phyloP scores from a whole-genome alignment of 1,139 yeast species.

The Scheffersomyces cryptocercus region DNA sequence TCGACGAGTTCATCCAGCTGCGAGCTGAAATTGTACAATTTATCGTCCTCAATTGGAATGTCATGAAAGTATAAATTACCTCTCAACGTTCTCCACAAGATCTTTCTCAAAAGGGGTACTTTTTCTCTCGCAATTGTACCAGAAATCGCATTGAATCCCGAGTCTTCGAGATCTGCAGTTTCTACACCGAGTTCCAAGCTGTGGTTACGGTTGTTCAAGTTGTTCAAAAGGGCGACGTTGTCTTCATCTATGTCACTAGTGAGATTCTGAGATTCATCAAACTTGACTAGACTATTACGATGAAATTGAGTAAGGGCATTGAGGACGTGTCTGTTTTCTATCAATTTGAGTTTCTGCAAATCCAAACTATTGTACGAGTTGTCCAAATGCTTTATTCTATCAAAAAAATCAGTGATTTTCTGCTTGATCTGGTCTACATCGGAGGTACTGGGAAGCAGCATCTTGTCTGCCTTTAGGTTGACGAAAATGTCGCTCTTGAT shows the following conservation, averaged over 20 bases:
- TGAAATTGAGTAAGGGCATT: constrained; percentile 19
- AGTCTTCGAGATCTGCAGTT: constrained; percentile 43
- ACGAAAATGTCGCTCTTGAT: constrained; percentile 14
- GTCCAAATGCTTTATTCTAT: constrained; percentile 22
- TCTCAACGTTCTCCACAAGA: constrained; percentile 56
- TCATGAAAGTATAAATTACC: constrained; percentile 56
- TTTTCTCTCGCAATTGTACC: constrained; percentile 50
- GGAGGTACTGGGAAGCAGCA: constrained; percentile 17
- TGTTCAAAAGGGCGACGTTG: constrained; percentile 34
- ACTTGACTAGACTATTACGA: constrained; percentile 2
- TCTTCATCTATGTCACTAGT: constrained; percentile 30
- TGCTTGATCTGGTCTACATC: constrained; percentile 19
- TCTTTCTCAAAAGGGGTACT: constrained; percentile 48
- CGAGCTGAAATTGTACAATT: constrained; percentile 35
- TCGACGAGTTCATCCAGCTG: constrained; percentile 49
- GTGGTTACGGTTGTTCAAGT: constrained; percentile 14
- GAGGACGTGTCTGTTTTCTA: constrained; percentile 24
- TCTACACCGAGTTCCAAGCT: constrained; percentile 31
- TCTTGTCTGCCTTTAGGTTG: constrained; percentile 10
- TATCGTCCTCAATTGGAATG: constrained; percentile 41
- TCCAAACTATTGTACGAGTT: constrained; percentile 19
- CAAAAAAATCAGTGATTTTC: constrained; percentile 15
- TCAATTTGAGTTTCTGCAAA: constrained; percentile 11
- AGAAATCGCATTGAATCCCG: constrained; percentile 47
- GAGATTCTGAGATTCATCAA: constrained; percentile 8